phyloP scores from a whole-genome alignment of 345 rosid genomes.

The Gossypium herbaceum region DNA sequence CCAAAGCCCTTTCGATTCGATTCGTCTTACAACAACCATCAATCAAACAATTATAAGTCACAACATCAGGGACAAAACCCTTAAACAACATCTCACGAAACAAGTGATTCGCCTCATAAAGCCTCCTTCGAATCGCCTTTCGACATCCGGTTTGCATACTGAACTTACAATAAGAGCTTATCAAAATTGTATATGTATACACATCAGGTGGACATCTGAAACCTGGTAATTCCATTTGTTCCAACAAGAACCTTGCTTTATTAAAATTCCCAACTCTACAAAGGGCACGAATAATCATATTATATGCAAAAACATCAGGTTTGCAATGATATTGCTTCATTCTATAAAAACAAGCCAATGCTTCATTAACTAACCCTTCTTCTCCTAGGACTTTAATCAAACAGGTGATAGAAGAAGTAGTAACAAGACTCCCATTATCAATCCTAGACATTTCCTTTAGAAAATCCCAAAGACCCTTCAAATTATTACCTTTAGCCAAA shows the following conservation, averaged over 20 bases:
- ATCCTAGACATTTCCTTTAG: slow-evolving; percentile 49
- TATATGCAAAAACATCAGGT: slow-evolving; percentile 77
- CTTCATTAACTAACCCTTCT: slow-evolving; percentile 77
- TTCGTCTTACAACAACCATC: slow-evolving; percentile 80
- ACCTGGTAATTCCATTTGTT: slow-evolving; percentile 85
- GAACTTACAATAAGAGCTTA: slow-evolving; percentile 67
- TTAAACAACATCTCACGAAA: slow-evolving; percentile 78
- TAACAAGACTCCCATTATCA: slow-evolving; percentile 34
- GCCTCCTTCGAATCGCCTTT: slow-evolving; percentile 71
- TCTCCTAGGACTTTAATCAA: slow-evolving; percentile 93
- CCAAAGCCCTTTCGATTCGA: slow-evolving; percentile 70
- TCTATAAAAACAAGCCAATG: slow-evolving; percentile 57
- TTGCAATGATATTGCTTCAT: slow-evolving; percentile 72
- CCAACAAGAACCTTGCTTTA: slow-evolving; percentile 65
- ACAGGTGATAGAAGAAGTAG: slow-evolving; percentile 55
- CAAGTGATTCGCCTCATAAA: slow-evolving; percentile 86
- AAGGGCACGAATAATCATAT: slow-evolving; percentile 62
- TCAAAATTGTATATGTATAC: slow-evolving; percentile 68
- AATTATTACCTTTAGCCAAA: slow-evolving; percentile 54
- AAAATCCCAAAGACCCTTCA: slow-evolving; percentile 64
- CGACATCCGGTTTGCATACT: slow-evolving; percentile 79
- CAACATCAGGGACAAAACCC: slow-evolving; percentile 78
- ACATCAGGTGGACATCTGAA: slow-evolving; percentile 67
- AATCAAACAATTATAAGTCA: slow-evolving; percentile 81
- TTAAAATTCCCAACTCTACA: slow-evolving; percentile 77